Evolutionary conservation across 495 filamentous ascomycete species (phyloP).

Genomic region (Aspergillus sclerotiicarbonarius): DNA sequence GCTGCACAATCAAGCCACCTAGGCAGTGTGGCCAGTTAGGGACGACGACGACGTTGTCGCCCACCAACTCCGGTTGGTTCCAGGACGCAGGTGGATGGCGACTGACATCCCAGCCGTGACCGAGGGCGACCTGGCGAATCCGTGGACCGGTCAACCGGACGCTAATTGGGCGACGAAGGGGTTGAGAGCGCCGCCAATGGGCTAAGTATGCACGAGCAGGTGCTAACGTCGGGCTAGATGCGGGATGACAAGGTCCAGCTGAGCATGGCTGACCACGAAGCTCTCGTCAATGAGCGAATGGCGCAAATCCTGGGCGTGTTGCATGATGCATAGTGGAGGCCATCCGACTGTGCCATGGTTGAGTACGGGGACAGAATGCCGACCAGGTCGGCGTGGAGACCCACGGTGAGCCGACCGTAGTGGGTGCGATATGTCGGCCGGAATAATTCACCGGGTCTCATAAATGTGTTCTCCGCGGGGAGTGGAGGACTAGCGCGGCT

Average conservation of each 20-base stretch:
- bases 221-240: background rate
- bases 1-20: no score
- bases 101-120: background rate
- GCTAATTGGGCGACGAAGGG: background rate
- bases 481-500: no score
- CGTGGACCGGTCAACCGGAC: background rate
- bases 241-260: background rate
- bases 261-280: background rate
- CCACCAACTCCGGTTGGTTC: background rate
- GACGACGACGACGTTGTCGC: background rate
- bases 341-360: background rate
- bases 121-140: background rate
- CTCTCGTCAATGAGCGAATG: background rate
- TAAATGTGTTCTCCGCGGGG: no score
- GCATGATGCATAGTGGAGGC: background rate
- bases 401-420: background rate
- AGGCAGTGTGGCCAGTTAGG: no score
- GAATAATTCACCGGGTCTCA: background rate
- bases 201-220: background rate
- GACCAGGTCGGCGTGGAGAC: background rate
- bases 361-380: background rate
- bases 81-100: background rate
- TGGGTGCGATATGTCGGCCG: background rate
- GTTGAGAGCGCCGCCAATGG: background rate
- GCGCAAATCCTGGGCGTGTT: background rate